A percentile compares a stretch with the other conserved stretches of the same genome.
phyloP scores from a whole-genome alignment of 1,284 basidiomycete genomes.

The Ustilago tritici region DNA sequence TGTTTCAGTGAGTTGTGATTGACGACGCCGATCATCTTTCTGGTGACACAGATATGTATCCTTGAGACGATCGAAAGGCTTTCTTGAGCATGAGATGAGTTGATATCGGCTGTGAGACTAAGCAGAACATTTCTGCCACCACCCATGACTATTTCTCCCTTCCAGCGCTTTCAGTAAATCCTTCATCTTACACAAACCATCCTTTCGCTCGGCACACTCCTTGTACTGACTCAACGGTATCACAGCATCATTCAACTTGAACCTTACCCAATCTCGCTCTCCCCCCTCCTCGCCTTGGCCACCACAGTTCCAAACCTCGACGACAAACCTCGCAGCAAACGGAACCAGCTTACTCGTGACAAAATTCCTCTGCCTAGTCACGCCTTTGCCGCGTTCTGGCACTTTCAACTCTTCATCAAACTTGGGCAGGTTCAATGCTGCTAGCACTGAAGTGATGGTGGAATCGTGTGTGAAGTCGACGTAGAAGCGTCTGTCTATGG shows the following conservation, averaged over 20 bases:
- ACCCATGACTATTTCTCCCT: constrained; percentile 47
- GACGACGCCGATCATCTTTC: no score
- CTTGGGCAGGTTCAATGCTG: constrained; percentile 51
- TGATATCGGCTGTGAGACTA: neutral
- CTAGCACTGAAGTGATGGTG: constrained; percentile 60
- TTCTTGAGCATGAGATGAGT: neutral
- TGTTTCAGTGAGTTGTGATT: no score
- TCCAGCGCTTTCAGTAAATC: constrained; percentile 46
- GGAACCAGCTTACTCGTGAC: constrained; percentile 59
- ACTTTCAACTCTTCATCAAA: constrained; percentile 36
- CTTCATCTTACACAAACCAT: constrained; percentile 57
- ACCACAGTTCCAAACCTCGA: constrained; percentile 59
- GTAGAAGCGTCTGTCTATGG: constrained; percentile 61
- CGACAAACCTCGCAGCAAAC: constrained; percentile 61
- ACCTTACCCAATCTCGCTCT: constrained; percentile 21
- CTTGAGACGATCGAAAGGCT: neutral
- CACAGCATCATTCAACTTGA: constrained; percentile 62
- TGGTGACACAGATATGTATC: neutral
- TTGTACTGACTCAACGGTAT: constrained; percentile 57
- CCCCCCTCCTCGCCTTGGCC: neutral
- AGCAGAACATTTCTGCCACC: constrained; percentile 41
- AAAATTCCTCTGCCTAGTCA: constrained; percentile 35
- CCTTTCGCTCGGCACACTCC: constrained; percentile 44
- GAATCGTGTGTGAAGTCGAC: constrained; percentile 69
- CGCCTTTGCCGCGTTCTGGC: constrained; percentile 26